phyloP scores from a whole-genome alignment of 2,329 filamentous ascomycete species.

The Lecanosticta acicola region DNA sequence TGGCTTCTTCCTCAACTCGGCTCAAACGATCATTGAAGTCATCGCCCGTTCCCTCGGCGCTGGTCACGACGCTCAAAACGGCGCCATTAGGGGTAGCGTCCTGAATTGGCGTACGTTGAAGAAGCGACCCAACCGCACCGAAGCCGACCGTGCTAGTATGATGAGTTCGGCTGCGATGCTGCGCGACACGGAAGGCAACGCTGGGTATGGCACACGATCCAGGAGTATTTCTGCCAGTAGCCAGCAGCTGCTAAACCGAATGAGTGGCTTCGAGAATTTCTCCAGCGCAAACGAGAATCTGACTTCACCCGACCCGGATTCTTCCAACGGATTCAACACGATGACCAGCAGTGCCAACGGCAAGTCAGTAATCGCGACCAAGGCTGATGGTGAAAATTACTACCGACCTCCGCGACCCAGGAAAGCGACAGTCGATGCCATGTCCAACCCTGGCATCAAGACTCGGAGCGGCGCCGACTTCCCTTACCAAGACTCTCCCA shows the following conservation, averaged over 20 bases:
- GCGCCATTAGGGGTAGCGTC: slow-evolving; percentile 65
- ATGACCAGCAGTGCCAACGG: slow-evolving; percentile 7
- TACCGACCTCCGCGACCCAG: slow-evolving; percentile 77
- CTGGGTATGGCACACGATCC: slow-evolving; percentile 42
- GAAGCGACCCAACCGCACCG: slow-evolving; percentile 32
- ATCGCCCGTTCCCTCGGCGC: slow-evolving; percentile 75
- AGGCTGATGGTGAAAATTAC: slow-evolving; percentile 60
- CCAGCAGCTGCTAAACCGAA: slow-evolving; percentile 53
- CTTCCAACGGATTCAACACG: slow-evolving; percentile 3
- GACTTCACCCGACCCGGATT: slow-evolving; percentile 34
- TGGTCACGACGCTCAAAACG: slow-evolving; percentile 57
- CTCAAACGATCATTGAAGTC: slow-evolving; percentile 88
- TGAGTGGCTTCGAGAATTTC: slow-evolving; percentile 50
- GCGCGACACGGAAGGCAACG: slow-evolving; percentile 17
- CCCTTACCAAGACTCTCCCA: slow-evolving; percentile 42
- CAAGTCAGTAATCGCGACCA: slow-evolving; percentile 9
- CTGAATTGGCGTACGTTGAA: slow-evolving; percentile 55
- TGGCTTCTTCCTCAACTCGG: slow-evolving; percentile 85
- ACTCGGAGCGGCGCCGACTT: slow-evolving; percentile 34
- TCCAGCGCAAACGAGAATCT: slow-evolving; percentile 54
- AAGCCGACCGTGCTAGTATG: slow-evolving; percentile 67
- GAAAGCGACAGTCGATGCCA: slow-evolving; percentile 58
- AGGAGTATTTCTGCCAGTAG: slow-evolving; percentile 59
- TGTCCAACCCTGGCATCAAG: slow-evolving; percentile 37
- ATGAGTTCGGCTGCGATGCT: slow-evolving; percentile 79